These are phyloP conservation scores for Haematococcus lacustris DNA, from an alignment of 139 green algal species.

Conservation along the genomic window DNA sequence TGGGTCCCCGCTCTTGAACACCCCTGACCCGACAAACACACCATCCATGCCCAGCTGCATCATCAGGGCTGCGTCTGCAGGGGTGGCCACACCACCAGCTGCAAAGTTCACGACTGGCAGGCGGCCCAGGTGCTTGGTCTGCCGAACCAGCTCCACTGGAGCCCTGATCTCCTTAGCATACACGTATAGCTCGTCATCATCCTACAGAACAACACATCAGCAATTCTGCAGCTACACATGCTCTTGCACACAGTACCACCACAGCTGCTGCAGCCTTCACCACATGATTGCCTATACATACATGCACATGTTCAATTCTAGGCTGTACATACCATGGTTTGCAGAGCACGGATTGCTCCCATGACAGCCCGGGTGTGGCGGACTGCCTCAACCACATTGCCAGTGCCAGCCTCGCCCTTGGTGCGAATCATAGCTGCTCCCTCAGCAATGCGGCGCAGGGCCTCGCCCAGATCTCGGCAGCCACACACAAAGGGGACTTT, in stretches of 20 bases:
- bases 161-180: slow-evolving; percentile 97
- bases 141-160: slow-evolving; percentile 87
- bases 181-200: slow-evolving; percentile 99
- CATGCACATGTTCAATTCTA: too few species aligned
- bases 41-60: slow-evolving; percentile 98
- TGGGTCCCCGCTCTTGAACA: slow-evolving; percentile 98
- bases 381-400: slow-evolving; percentile 98
- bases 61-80: slow-evolving; percentile 99
- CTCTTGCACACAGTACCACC: too few species aligned
- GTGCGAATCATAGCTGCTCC: slow-evolving; percentile 98
- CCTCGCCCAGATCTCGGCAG: slow-evolving; percentile 97
- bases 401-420: slow-evolving; percentile 96
- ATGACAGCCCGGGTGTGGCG: slow-evolving; percentile 89
- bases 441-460: slow-evolving; percentile 92
- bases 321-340: too few species aligned
- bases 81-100: slow-evolving; percentile 95
- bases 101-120: slow-evolving; percentile 99
- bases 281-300: too few species aligned
- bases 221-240: too few species aligned
- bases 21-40: slow-evolving; percentile 97
- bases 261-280: too few species aligned
- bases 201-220: too few species aligned
- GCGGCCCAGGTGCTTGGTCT: slow-evolving; percentile 82
- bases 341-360: slow-evolving; percentile 87
- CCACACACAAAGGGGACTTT: slow-evolving; percentile 98